Evolutionary conservation across 2,329 filamentous ascomycete genomes (phyloP).

Genomic region (Truncatella angustata): DNA sequence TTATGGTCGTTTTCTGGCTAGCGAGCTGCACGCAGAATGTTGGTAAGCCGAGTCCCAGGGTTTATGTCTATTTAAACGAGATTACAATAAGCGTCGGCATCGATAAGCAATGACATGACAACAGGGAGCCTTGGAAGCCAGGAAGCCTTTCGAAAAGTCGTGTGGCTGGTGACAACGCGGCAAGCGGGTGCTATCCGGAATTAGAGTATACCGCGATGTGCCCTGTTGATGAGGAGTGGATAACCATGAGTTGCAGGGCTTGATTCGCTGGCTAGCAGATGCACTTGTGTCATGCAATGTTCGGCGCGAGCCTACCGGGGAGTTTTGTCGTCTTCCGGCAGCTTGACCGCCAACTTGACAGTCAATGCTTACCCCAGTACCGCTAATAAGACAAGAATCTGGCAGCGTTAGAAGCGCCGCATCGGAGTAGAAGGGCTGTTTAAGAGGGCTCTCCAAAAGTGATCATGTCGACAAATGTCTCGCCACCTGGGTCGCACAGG

Average conservation of each 20-base stretch:
- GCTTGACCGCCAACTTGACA: no score
- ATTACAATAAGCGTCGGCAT: neutral
- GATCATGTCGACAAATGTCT: no score
- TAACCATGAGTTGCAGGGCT: neutral
- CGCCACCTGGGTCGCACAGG: no score
- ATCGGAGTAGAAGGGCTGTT: no score
- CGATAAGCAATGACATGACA: neutral
- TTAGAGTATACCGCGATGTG: neutral
- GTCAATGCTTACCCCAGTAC: no score
- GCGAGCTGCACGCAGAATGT: neutral
- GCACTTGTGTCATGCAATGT: neutral
- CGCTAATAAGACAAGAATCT: no score
- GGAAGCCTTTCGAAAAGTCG: neutral
- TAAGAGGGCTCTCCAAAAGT: no score
- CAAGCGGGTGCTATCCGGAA: constrained; percentile 6
- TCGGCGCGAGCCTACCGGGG: neutral
- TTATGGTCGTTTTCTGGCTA: neutral
- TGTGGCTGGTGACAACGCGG: neutral
- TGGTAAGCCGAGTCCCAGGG: no score
- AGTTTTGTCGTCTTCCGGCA: no score
- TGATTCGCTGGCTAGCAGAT: neutral
- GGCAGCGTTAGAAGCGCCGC: no score
- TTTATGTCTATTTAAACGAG: no score
- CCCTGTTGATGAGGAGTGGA: constrained; percentile 1
- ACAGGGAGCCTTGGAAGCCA: neutral